phyloP scores from a whole-genome alignment of 164 flowering plant species.

The Nelumbo lutea region DNA sequence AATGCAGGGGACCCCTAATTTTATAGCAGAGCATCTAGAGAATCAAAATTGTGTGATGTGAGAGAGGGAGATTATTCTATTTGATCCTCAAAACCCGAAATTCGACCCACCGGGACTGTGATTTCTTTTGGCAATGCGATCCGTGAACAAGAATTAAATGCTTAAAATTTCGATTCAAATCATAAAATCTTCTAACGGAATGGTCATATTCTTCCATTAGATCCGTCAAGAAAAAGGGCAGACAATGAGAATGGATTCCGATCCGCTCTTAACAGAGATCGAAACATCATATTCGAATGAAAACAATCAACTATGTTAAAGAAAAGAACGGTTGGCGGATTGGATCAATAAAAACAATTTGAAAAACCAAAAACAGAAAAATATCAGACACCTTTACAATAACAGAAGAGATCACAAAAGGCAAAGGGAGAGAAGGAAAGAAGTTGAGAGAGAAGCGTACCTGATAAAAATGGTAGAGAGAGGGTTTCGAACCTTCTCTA shows the following conservation, averaged over 20 bases:
- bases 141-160: neutral
- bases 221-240: neutral
- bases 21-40: neutral
- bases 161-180: neutral
- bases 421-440: neutral
- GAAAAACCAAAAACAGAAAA: neutral
- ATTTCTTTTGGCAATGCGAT: too few relatives aligned
- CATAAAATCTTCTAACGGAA: neutral
- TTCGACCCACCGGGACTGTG: too few relatives aligned
- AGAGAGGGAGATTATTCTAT: too few relatives aligned
- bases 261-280: conserved; percentile 11
- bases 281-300: conserved; percentile 2
- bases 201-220: neutral
- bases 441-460: neutral
- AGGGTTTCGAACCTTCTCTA: neutral
- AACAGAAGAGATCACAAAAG: neutral
- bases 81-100: too few relatives aligned
- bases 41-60: too few relatives aligned
- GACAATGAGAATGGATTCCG: neutral
- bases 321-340: conserved; percentile 13
- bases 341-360: conserved; percentile 8
- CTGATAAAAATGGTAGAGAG: neutral
- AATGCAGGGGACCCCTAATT: neutral
- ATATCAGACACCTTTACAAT: neutral
- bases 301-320: neutral